Evolutionary conservation across 768 basidiomycete species (phyloP), one percentile per base, ranked within the genome.

Genomic region (Trametes villosa): DNA sequence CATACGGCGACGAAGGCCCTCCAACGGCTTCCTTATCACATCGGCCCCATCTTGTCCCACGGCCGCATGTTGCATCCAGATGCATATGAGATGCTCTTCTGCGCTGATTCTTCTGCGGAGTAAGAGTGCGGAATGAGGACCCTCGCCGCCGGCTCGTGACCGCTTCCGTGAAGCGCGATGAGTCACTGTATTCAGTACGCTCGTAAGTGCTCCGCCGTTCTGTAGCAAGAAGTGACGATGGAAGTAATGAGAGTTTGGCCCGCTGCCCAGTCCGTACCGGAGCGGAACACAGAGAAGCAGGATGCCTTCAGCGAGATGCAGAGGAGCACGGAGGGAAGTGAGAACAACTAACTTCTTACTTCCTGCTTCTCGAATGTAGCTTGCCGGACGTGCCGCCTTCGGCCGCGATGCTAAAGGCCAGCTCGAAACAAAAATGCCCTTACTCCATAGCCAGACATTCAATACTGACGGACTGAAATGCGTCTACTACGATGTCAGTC

Each of bases 31-130:
- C 61, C 53, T 22, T 15, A 18, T 51, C 50, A n/a, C 38, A 57
- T 62, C 51, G 36, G 31, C 36, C 18, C 50, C 45, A 27, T 42
- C 36, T 18, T 26, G 26, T 62, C 61, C 49, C 61, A 57, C 61
- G 61, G 27, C 50, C 27, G 30, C 38, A 62, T 57, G 49, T 49
- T 24, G 20, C 22, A n/a, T 38, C n/a, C 13, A 42, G 30, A 34
- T 42, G 41, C 60, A 42, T 41, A 48, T 15, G 18, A 27, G 17
- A 30, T n/a, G 30, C 8, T 33, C 41, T 9, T 18, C 15, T 40
- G 22, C 20, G 3, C 13, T 27, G 46, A 18, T 38, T 34, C 8
- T 34, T 30, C 9, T 34, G 56, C 61, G 56, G 61, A 30, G 55
- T 22, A 56, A 46, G 44, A 33, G 44, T 46, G 29, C 42, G 7